A percentile compares a stretch with the other conserved stretches of the same genome.
These are phyloP conservation scores for Pseudevernia furfuracea DNA, from an alignment of 495 filamentous ascomycete genomes.

Conservation along the genomic window DNA sequence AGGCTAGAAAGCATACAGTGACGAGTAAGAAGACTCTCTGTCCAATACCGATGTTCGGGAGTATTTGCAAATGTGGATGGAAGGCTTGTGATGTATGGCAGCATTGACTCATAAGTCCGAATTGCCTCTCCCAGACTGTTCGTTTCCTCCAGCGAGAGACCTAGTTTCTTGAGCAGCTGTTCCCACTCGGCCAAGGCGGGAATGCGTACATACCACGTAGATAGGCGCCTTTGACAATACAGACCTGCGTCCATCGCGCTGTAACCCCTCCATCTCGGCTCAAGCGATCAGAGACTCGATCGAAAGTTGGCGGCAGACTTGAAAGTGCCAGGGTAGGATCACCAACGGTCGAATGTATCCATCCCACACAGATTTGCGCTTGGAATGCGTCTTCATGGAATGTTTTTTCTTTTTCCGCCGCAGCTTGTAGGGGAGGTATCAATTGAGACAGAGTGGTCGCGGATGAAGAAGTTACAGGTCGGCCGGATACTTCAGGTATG, in stretches of 20 bases:
- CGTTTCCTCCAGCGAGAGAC: constrained; percentile 53
- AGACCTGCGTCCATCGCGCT: constrained; percentile 70
- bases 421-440: constrained; percentile 51
- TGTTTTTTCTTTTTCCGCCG: constrained; percentile 53
- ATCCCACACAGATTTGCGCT: constrained; percentile 70
- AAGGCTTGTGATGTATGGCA: constrained; percentile 42
- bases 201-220: constrained; percentile 48
- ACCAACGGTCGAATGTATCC: constrained; percentile 69
- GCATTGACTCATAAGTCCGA: constrained; percentile 52
- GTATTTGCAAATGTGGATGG: constrained; percentile 29
- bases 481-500: constrained; percentile 47
- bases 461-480: constrained; percentile 36
- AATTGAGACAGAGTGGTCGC: constrained; percentile 53
- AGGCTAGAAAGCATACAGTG: constrained; percentile 55
- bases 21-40: constrained; percentile 64
- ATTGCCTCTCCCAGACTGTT: constrained; percentile 49
- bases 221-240: constrained; percentile 68
- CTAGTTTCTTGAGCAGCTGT: constrained; percentile 27
- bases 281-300: constrained; percentile 43
- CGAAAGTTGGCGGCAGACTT: constrained; percentile 56
- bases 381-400: constrained; percentile 66
- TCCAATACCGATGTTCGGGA: constrained; percentile 63
- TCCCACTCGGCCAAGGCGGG: not conserved
- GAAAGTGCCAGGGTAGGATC: constrained; percentile 55
- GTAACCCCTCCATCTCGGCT: constrained; percentile 39